Conservation (phyloP, 352 stramenopile species). For the Globisporangium recalcitrans region DNA sequence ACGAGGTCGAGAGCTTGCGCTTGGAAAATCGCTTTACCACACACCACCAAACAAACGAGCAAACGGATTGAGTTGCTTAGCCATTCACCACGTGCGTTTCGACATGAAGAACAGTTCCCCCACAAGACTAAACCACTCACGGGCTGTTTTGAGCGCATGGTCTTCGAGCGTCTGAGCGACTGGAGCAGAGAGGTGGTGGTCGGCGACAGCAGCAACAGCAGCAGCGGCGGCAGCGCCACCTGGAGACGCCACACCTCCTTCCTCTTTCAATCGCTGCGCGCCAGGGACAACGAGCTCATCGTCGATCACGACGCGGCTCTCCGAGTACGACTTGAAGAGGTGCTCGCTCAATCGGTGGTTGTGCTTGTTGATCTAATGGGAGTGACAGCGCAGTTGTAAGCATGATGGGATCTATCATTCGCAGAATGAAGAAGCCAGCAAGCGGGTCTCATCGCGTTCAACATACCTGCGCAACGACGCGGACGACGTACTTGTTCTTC, state of each 20-base stretch:
- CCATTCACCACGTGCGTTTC: background rate
- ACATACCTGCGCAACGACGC: slow-evolving; percentile 65
- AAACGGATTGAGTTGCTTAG: background rate
- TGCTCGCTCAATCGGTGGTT: slow-evolving; percentile 84
- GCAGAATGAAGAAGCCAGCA: slow-evolving; percentile 1
- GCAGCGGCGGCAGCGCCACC: slow-evolving; percentile 15
- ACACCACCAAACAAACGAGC: background rate
- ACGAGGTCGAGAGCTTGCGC: slow-evolving; percentile 56
- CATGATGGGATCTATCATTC: background rate
- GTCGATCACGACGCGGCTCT: slow-evolving; percentile 82
- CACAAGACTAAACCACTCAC: slow-evolving; percentile 22
- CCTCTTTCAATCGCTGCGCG: slow-evolving; percentile 48
- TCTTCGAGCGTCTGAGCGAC: slow-evolving; percentile 47
- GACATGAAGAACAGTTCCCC: background rate
- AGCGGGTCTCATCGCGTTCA: background rate
- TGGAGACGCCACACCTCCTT: slow-evolving; percentile 16
- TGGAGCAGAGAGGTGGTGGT: slow-evolving; percentile 24
- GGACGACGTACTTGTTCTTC: slow-evolving; percentile 80
- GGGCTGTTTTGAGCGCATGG: slow-evolving; percentile 38
- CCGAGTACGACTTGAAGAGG: slow-evolving; percentile 83
- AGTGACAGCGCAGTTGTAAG: background rate
- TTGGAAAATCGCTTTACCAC: slow-evolving; percentile 44
- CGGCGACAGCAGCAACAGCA: slow-evolving; percentile 17
- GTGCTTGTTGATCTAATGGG: slow-evolving; percentile 67
- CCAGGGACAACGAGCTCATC: slow-evolving; percentile 63